These are phyloP conservation scores for Clarireedia homoeocarpa DNA, from an alignment of 2,329 filamentous ascomycete species.

Conservation along the genomic window DNA sequence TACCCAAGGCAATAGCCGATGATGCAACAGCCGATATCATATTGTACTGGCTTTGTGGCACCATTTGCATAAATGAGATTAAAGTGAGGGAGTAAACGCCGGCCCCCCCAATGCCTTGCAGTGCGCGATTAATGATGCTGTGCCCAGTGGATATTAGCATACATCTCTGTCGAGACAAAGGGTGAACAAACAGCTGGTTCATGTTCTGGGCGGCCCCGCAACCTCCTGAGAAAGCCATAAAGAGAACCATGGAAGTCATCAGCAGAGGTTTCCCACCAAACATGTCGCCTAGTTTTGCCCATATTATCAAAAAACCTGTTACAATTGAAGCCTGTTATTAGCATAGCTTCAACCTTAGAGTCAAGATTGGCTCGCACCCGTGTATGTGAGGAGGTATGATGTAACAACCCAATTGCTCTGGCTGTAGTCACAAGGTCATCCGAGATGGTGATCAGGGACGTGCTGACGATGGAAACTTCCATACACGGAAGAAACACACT, in stretches of 20 bases:
- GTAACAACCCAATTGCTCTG: slow-evolving; percentile 5
- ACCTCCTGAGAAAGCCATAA: slow-evolving; percentile 1
- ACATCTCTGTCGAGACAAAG: too few species aligned
- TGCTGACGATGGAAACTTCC: slow-evolving; percentile 2
- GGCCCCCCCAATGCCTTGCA: slow-evolving; percentile 39
- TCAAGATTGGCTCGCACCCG: background rate
- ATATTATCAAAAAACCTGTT: background rate
- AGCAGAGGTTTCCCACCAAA: background rate
- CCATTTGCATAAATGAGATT: slow-evolving; percentile 41
- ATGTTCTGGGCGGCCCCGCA: background rate
- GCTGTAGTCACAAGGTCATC: background rate
- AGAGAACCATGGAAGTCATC: background rate
- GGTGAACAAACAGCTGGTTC: background rate
- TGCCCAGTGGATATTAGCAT: background rate
- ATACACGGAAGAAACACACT: background rate
- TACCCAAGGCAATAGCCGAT: background rate
- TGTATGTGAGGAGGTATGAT: background rate
- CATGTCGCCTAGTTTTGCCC: background rate
- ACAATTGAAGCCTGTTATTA: background rate
- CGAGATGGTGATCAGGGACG: background rate
- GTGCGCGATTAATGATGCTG: slow-evolving; percentile 14
- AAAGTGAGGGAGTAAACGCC: slow-evolving; percentile 39
- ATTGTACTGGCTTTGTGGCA: slow-evolving; percentile 39
- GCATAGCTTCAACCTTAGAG: background rate
- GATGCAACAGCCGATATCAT: slow-evolving; percentile 24